Percentiles rank a stretch among this genome's conserved stretches.
These are phyloP conservation scores for Sporothrix schenckii DNA, from an alignment of 2,329 filamentous ascomycete genomes.

Conservation along the genomic window DNA sequence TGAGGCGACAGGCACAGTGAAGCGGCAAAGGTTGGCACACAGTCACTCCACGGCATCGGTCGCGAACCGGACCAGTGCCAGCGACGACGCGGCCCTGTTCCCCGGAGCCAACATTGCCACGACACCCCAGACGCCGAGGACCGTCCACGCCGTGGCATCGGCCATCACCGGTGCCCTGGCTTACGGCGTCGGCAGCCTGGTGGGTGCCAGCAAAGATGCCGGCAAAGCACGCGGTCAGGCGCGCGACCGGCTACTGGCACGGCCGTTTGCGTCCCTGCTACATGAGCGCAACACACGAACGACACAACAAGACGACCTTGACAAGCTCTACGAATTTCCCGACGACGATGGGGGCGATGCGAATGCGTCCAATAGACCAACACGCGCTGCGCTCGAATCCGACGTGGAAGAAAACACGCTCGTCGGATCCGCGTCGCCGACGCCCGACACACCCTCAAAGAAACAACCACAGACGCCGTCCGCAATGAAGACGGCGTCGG, in stretches of 20 bases:
- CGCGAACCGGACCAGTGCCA: neutral
- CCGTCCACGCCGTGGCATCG: constrained; percentile 35
- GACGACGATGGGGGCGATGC: constrained; percentile 3
- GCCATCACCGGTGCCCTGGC: constrained; percentile 34
- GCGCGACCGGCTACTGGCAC: neutral
- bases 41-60: neutral
- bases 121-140: constrained; percentile 37
- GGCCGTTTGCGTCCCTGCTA: neutral
- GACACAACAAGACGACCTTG: constrained; percentile 27
- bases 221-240: neutral
- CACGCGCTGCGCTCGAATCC: neutral
- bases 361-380: neutral
- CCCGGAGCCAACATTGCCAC: neutral
- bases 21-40: constrained; percentile 26
- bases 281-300: neutral
- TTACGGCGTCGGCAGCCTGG: constrained; percentile 26
- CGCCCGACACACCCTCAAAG: constrained; percentile 31
- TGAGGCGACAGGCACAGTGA: neutral
- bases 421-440: constrained; percentile 32
- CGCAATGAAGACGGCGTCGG: neutral
- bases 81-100: neutral
- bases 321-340: constrained; percentile 37
- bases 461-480: constrained; percentile 26
- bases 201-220: neutral
- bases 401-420: constrained; percentile 28